phyloP scores from a whole-genome alignment of 2,329 filamentous ascomycete genomes.

The Cyanodermella asteris region DNA sequence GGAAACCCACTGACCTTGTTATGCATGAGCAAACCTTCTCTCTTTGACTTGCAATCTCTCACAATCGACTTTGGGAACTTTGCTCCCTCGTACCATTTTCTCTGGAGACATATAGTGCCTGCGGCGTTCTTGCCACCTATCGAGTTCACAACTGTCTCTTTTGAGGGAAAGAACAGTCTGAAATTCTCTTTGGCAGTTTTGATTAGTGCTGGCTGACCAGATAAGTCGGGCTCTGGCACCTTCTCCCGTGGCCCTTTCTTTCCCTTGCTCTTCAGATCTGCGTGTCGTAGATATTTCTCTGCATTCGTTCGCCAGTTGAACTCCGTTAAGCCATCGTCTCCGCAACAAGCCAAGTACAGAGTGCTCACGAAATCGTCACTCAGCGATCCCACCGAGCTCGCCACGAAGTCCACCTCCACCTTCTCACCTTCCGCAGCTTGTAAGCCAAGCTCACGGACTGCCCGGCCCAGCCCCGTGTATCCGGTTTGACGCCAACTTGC shows the following conservation, averaged over 20 bases:
- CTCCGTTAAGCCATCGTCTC: slow-evolving; percentile 24
- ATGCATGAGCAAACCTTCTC: slow-evolving; percentile 60
- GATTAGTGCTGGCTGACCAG: slow-evolving; percentile 13
- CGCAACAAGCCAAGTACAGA: slow-evolving; percentile 36
- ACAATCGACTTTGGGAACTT: slow-evolving; percentile 53
- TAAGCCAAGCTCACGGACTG: slow-evolving; percentile 43
- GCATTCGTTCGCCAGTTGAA: slow-evolving; percentile 16
- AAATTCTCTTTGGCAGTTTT: slow-evolving; percentile 30
- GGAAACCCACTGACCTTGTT: slow-evolving; percentile 43
- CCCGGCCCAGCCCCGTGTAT: slow-evolving; percentile 48
- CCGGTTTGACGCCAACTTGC: slow-evolving; percentile 36
- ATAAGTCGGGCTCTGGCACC: slow-evolving; percentile 10
- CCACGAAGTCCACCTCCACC: slow-evolving; percentile 51
- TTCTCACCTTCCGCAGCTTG: slow-evolving; percentile 26
- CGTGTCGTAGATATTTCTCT: slow-evolving; percentile 8
- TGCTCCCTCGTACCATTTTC: slow-evolving; percentile 45
- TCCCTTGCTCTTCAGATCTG: slow-evolving; percentile 28
- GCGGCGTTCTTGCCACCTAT: slow-evolving; percentile 41
- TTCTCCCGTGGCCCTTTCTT: no score
- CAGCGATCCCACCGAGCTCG: slow-evolving; percentile 62
- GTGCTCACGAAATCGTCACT: slow-evolving; percentile 42
- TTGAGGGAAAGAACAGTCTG: slow-evolving; percentile 62
- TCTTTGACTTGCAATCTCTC: slow-evolving; percentile 51
- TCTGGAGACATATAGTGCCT: slow-evolving; percentile 64
- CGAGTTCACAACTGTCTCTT: slow-evolving; percentile 43